A percentile compares a stretch with the other conserved stretches of the same genome.
These are phyloP conservation scores for Rhodosporidiobolus odoratus DNA, from an alignment of 768 basidiomycete genomes.

Conservation along the genomic window DNA sequence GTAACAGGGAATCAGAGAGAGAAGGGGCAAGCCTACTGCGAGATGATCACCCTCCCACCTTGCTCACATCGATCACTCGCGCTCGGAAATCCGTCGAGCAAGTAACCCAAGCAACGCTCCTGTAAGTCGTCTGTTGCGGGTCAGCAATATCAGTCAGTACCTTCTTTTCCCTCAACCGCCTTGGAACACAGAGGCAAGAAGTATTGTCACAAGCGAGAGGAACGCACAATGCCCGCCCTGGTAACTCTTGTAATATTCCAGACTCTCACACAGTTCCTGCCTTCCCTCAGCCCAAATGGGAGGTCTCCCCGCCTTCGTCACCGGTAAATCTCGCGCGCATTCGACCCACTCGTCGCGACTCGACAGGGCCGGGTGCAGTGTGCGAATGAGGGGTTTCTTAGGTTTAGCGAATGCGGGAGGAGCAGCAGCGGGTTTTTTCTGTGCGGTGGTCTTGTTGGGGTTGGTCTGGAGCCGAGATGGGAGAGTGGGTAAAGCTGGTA, in stretches of 20 bases:
- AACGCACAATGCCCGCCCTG: constrained; percentile 36
- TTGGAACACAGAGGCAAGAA: no score
- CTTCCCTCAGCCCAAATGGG: constrained; percentile 22
- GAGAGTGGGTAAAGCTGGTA: not conserved
- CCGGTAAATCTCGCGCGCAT: not conserved
- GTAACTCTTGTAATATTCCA: constrained; percentile 26
- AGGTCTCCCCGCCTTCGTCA: constrained; percentile 6
- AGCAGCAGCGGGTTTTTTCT: not conserved
- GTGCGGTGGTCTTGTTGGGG: not conserved
- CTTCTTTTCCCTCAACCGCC: fast-evolving
- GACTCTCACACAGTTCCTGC: constrained; percentile 35
- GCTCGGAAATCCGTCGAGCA: constrained; percentile 27
- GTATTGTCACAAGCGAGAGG: no score
- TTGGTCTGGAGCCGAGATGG: not conserved
- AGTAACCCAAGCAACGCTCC: constrained; percentile 31
- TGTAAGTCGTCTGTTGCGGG: constrained; percentile 7
- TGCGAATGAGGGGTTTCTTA: not conserved
- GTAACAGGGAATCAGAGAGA: not conserved
- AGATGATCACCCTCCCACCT: constrained; percentile 29
- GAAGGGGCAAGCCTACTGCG: constrained; percentile 14
- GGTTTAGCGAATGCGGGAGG: not conserved
- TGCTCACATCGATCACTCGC: constrained; percentile 15
- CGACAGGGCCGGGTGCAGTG: constrained; percentile 13
- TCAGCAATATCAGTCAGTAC: not conserved
- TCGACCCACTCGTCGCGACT: constrained; percentile 4